These are phyloP conservation scores for Russula foetens DNA, from an alignment of 768 basidiomycete genomes.

Conservation along the genomic window DNA sequence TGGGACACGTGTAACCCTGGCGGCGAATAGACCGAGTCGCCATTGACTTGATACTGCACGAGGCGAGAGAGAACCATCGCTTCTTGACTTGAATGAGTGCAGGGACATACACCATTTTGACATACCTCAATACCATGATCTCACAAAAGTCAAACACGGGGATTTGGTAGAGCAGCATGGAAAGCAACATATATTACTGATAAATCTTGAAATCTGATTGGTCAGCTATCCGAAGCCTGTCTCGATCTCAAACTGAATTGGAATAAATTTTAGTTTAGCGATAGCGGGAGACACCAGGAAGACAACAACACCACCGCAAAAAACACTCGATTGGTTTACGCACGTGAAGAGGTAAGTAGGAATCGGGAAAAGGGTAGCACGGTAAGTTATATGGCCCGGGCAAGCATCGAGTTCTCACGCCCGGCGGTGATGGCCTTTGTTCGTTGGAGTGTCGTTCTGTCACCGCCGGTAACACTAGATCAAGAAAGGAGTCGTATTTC, in stretches of 20 bases:
- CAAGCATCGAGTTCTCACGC: neutral
- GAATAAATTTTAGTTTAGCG: no score
- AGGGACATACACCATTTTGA: neutral
- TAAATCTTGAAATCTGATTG: neutral
- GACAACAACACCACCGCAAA: neutral
- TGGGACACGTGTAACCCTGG: conserved; percentile 7
- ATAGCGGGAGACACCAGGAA: no score
- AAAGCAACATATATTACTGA: neutral
- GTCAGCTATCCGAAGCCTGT: no score
- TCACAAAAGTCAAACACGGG: neutral
- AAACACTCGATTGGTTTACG: neutral
- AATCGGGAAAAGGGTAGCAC: neutral
- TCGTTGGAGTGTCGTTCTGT: no score
- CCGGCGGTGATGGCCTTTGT: no score
- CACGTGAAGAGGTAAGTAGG: neutral
- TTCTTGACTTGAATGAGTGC: neutral
- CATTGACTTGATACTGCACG: neutral
- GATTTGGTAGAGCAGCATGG: neutral
- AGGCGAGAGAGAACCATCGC: neutral
- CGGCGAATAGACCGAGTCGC: neutral
- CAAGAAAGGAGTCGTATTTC: no score
- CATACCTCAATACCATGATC: neutral
- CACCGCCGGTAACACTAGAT: no score
- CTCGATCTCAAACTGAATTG: no score
- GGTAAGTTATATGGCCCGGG: no score